Conservation (phyloP, 495 filamentous ascomycete species). For the Neohortaea acidophila region DNA sequence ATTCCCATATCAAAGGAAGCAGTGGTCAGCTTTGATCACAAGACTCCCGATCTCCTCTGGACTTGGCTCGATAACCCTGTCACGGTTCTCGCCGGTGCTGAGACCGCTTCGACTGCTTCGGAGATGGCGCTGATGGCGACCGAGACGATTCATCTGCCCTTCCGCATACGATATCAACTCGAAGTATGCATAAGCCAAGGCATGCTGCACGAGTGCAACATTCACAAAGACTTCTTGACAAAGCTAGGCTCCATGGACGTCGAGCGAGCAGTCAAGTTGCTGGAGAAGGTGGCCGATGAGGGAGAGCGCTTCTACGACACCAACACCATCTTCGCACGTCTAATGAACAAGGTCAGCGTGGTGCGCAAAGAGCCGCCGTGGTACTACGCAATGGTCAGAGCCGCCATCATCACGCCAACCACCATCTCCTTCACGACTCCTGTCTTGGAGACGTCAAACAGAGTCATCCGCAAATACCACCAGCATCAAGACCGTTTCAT, state of each 20-base stretch:
- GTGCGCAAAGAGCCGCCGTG: conserved; percentile 42
- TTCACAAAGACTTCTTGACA: conserved; percentile 48
- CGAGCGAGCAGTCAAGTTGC: conserved; percentile 34
- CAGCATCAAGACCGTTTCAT: conserved; percentile 65
- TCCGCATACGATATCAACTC: conserved; percentile 71
- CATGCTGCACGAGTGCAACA: conserved; percentile 62
- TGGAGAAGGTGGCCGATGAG: conserved; percentile 48
- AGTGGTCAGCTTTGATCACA: background rate
- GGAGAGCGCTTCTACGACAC: conserved; percentile 51
- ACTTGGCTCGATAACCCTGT: conserved; percentile 4
- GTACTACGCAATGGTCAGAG: conserved; percentile 60
- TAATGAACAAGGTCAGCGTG: conserved; percentile 31
- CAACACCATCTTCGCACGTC: conserved; percentile 52
- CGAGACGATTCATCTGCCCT: conserved; percentile 37
- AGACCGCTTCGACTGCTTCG: conserved; percentile 43
- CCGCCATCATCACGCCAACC: conserved; percentile 67
- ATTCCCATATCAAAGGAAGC: conserved; percentile 32
- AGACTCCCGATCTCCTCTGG: conserved; percentile 4
- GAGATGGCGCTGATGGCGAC: conserved; percentile 32
- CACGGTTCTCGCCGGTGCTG: background rate
- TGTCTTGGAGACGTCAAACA: conserved; percentile 70
- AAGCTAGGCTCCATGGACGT: conserved; percentile 38
- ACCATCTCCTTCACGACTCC: conserved; percentile 66
- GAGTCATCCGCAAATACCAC: conserved; percentile 59
- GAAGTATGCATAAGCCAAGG: conserved; percentile 79